Evolutionary conservation across 2,329 filamentous ascomycete genomes (phyloP).

Genomic region (Penicillium capsulatum): DNA sequence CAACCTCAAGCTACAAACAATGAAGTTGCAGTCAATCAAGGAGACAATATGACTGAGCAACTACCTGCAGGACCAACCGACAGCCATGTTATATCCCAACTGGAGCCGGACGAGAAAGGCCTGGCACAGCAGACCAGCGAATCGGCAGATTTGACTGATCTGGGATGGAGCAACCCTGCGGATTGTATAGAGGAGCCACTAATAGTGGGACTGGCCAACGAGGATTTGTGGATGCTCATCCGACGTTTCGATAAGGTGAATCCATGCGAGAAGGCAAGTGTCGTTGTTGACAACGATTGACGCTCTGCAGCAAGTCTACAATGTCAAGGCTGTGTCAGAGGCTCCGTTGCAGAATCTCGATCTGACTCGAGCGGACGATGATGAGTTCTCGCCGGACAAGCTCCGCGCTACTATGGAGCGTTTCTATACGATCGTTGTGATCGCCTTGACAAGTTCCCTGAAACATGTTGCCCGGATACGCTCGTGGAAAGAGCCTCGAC

Average conservation of each 20-base stretch:
- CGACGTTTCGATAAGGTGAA: slow-evolving; percentile 68
- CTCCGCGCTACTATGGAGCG: slow-evolving; percentile 72
- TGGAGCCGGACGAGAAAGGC: slow-evolving; percentile 19
- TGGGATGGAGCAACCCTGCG: slow-evolving; percentile 18
- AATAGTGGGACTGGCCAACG: slow-evolving; percentile 65
- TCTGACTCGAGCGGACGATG: slow-evolving; percentile 74
- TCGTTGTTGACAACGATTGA: slow-evolving; percentile 19
- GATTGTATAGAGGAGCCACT: slow-evolving; percentile 39
- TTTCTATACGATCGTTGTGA: slow-evolving; percentile 73
- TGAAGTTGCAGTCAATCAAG: not conserved
- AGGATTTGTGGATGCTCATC: slow-evolving; percentile 68
- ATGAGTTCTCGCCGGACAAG: slow-evolving; percentile 82
- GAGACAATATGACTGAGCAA: not conserved
- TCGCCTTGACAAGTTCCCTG: slow-evolving; percentile 60
- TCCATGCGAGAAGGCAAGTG: no score
- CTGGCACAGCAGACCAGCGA: slow-evolving; percentile 15
- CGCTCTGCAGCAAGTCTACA: slow-evolving; percentile 55
- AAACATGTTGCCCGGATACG: slow-evolving; percentile 74
- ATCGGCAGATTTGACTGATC: slow-evolving; percentile 11
- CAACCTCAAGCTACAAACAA: not conserved
- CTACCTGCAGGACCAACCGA: slow-evolving; percentile 19
- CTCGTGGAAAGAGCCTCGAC: slow-evolving; percentile 69
- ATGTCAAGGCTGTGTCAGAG: slow-evolving; percentile 63
- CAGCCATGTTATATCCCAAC: slow-evolving; percentile 23
- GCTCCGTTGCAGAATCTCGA: slow-evolving; percentile 66